A percentile compares a stretch with the other conserved stretches of the same genome.
Conservation (phyloP, 2,329 filamentous ascomycete species). For the Knoxdaviesia proteae region DNA sequence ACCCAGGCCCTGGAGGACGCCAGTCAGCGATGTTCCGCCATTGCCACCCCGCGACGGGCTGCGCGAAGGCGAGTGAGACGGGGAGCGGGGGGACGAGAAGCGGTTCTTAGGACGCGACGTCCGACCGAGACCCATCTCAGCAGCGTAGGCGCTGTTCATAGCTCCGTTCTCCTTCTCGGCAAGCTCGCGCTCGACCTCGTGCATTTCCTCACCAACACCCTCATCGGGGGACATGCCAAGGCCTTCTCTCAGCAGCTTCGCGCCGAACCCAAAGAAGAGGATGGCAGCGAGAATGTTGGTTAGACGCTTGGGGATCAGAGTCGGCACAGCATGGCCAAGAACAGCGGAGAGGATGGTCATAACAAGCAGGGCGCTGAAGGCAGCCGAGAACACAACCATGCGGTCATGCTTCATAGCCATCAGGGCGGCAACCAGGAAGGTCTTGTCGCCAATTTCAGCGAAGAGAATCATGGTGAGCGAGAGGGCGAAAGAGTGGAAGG, state of each 20-base stretch:
- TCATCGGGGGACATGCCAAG: constrained; percentile 75
- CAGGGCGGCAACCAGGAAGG: constrained; percentile 84
- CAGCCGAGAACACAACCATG: constrained; percentile 80
- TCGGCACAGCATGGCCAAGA: constrained; percentile 77
- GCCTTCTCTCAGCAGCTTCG: constrained; percentile 66
- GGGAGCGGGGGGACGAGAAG: constrained; percentile 58
- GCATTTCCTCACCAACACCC: constrained; percentile 91
- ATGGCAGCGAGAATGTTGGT: constrained; percentile 72
- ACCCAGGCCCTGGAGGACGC: constrained; percentile 41
- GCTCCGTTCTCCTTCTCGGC: constrained; percentile 74
- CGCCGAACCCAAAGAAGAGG: constrained; percentile 79
- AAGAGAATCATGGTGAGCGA: constrained; percentile 95
- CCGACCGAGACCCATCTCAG: constrained; percentile 61
- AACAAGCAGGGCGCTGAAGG: constrained; percentile 72
- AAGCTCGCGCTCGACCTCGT: constrained; percentile 83
- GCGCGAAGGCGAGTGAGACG: constrained; percentile 53
- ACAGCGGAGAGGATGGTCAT: constrained; percentile 94
- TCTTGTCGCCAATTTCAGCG: constrained; percentile 96
- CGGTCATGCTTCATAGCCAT: constrained; percentile 99
- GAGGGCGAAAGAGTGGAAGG: constrained; percentile 72
- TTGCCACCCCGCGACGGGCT: constrained; percentile 26
- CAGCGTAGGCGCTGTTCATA: constrained; percentile 45
- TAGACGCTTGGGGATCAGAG: constrained; percentile 72
- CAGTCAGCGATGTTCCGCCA: constrained; percentile 14
- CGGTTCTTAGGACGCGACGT: constrained; percentile 56